Evolutionary conservation across 805 yeast species (phyloP), one percentile per base, ranked within the genome.

Genomic region (Yamadazyma insecticola): DNA sequence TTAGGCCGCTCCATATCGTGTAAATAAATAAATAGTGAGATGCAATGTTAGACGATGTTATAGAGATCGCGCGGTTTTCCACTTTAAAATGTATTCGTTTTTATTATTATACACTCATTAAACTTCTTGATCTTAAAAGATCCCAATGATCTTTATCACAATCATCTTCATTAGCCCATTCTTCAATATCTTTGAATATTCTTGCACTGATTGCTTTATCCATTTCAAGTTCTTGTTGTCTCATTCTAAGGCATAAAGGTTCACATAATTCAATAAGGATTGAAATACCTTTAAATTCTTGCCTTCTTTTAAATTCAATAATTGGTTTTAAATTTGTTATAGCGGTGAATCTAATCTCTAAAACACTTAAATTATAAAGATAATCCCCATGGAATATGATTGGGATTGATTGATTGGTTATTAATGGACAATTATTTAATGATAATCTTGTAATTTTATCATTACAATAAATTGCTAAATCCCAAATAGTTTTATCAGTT

Each of bases 251-350:
- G 47, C 80, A 80, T 27, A 86, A 60, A 3, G 64, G 54, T 47
- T 85, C 95, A 53, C 96, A 86, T 14, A 87, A 79, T 54, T 87
- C 96, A 20, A 88, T 67, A 23, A 87, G 53, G 4, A 88, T 68
- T 2, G 74, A 64, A 12, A 70, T 57, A 2, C 69, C 71, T 22
- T 56, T 50, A 21, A 50, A 43, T 32, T 60, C 63, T 43, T 71
- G 79, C 38, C 74, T 55, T 32, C 74, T 55, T 50, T 78, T 81
- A 64, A 78, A 86, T 40, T 70, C 71, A n/a, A 84, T 78, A 2
- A 88, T 54, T 2, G 89, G 80, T 27, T 59, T 65, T 53, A 82
- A 62, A 35, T 81, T 67, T 2, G 76, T 72, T 24, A 88, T 55
- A 8, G 68, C 68, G 35, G 84, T 67, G 36, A 78, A 77, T 36